Evolutionary conservation across 2,329 filamentous ascomycete genomes (phyloP).

Genomic region (Ophiocordyceps camponoti-leonardi): DNA sequence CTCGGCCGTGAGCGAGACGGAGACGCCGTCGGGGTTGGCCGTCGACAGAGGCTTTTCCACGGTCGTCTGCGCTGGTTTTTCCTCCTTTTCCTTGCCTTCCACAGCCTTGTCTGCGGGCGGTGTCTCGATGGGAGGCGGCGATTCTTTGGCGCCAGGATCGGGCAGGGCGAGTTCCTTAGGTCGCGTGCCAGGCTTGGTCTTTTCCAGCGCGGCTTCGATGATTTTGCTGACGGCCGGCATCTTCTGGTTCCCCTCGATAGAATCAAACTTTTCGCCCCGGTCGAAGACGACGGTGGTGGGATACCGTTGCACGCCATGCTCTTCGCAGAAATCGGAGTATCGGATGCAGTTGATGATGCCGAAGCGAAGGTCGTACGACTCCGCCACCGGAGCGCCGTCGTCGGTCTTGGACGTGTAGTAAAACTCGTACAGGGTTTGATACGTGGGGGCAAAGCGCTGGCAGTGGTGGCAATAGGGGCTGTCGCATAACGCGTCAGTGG

Average conservation of each 20-base stretch:
- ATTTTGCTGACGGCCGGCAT: conserved; percentile 49
- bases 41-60: conserved; percentile 31
- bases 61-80: conserved; percentile 10
- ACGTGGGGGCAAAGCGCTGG: conserved; percentile 61
- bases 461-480: conserved; percentile 57
- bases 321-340: conserved; percentile 59
- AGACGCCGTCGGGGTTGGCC: conserved; percentile 61
- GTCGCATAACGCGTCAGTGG: conserved; percentile 8
- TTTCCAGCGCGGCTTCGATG: conserved; percentile 62
- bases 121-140: conserved; percentile 5
- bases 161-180: conserved; percentile 53
- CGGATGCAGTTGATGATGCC: conserved; percentile 73
- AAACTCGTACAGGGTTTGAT: conserved; percentile 87
- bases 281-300: conserved; percentile 70
- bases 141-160: conserved; percentile 43
- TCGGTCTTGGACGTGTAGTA: conserved; percentile 75
- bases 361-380: conserved; percentile 82
- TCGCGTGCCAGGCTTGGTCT: conserved; percentile 64
- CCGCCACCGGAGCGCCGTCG: conserved; percentile 45
- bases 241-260: conserved; percentile 47
- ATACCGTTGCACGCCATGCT: conserved; percentile 49
- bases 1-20: conserved; percentile 61
- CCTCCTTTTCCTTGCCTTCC: conserved; percentile 7
- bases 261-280: conserved; percentile 51
- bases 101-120: conserved; percentile 6